phyloP scores from a whole-genome alignment of 1,284 basidiomycete species.

The Malassezia slooffiae region DNA sequence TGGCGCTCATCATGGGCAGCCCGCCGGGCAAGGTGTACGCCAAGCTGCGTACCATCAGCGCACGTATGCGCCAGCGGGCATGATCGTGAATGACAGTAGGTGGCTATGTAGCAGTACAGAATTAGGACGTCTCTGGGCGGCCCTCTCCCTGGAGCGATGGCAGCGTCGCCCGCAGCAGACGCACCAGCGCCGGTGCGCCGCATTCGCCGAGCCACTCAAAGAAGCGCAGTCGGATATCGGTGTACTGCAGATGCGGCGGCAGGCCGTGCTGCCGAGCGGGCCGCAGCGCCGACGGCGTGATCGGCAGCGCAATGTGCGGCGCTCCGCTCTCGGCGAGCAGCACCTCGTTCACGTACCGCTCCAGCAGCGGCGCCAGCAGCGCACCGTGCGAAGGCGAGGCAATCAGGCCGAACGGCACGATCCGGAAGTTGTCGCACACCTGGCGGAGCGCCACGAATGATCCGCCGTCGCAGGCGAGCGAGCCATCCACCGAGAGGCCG shows the following conservation, averaged over 20 bases:
- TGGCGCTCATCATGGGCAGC: slow-evolving; percentile 84
- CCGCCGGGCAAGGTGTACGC: slow-evolving; percentile 92
- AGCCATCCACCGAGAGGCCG: slow-evolving; percentile 6
- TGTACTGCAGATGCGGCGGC: slow-evolving; percentile 8
- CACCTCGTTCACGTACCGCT: slow-evolving; percentile 4
- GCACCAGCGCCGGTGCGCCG: slow-evolving; percentile 3
- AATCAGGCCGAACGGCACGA: slow-evolving; percentile 13
- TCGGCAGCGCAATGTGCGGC: slow-evolving; percentile 4
- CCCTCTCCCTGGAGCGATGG: slow-evolving; percentile 3
- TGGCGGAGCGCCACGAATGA: slow-evolving; percentile 4
- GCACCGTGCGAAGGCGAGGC: slow-evolving; percentile 15
- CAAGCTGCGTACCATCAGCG: slow-evolving; percentile 61
- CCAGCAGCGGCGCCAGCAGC: slow-evolving; percentile 12
- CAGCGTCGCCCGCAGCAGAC: slow-evolving; percentile 9
- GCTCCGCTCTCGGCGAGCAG: slow-evolving; percentile 3
- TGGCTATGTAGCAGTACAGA: slow-evolving; percentile 7
- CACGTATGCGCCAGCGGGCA: slow-evolving; percentile 76
- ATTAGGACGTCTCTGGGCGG: background rate
- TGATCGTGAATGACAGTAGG: slow-evolving; percentile 17
- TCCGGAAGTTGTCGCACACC: slow-evolving; percentile 6
- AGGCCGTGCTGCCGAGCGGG: slow-evolving; percentile 6
- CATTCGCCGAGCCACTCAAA: slow-evolving; percentile 7
- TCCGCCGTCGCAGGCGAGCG: slow-evolving; percentile 4
- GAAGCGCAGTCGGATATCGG: slow-evolving; percentile 7
- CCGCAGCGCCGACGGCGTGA: slow-evolving; percentile 15